Evolutionary conservation across 192 early-diverging fungal species (phyloP), one percentile per base, ranked within the genome.

Genomic region (Backusella parvicylindrica): DNA sequence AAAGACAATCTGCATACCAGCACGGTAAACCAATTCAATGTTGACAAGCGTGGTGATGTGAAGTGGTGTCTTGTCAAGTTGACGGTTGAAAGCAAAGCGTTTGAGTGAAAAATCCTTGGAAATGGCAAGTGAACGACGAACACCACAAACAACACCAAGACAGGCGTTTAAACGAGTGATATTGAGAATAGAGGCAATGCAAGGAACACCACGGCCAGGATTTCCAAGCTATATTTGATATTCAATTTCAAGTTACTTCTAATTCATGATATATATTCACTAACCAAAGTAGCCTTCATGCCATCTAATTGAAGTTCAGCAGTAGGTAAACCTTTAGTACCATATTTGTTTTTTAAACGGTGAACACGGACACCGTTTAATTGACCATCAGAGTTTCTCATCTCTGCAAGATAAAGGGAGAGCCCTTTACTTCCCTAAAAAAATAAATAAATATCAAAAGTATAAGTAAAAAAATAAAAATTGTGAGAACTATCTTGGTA

Each of bases 341-440:
- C 90, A 63, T 88, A 82, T 84, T 92, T 93, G 79, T 92, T 86
- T 78, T 91, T 92, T 50, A 91, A 78, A 12, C 90, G 84, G 38
- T 91, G 85, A n/a, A 92, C 85, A n/a, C 84, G 83, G 16, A 92
- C 85, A 23, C 89, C 89, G 12, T 91, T 89, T 49, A 91, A 76
- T 16, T 79, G 77, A 4, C 89, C 89, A 36, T 86, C 71, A 16
- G 80, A 74, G n/a, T 85, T 72, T 30, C 90, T 74, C 64, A 92
- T 82, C 30, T 85, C 76, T 15, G 88, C 89, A 43, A 89, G 67
- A 68, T 88, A 93, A 9, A 92, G 81, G 16, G 88, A 88, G 18
- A 92, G 79, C 13, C 92, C 92, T 23, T 81, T 77, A 64, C 86
- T 88, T 0, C 87, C 88, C 36, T 78, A 38, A 30, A 12, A 64